These are phyloP conservation scores for Dipteronia sinensis DNA, from an alignment of 345 rosid species.

Conservation along the genomic window DNA sequence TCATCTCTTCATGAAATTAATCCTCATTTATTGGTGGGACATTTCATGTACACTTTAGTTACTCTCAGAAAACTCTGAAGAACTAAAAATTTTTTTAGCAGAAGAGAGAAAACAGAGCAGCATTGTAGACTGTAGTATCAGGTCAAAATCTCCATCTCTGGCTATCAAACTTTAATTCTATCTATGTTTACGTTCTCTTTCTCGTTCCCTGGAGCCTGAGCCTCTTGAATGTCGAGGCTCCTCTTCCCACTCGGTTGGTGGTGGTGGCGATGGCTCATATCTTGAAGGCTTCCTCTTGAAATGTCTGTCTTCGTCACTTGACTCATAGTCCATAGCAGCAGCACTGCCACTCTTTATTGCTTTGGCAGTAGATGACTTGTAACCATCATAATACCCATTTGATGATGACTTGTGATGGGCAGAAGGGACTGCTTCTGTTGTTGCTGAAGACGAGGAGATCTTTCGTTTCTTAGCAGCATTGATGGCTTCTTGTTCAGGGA, in stretches of 20 bases:
- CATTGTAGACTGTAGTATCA: not conserved
- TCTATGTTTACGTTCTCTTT: constrained; percentile 44
- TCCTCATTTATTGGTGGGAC: not conserved
- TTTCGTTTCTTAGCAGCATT: constrained; percentile 54
- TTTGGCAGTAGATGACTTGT: constrained; percentile 41
- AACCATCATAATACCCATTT: constrained; percentile 50
- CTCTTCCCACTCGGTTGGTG: constrained; percentile 42
- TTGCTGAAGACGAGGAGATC: constrained; percentile 41
- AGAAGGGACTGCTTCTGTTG: constrained; percentile 25
- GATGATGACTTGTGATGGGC: constrained; percentile 45
- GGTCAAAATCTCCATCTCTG: not conserved
- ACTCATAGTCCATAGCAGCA: constrained; percentile 62
- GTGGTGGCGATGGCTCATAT: constrained; percentile 69
- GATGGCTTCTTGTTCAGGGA: constrained; percentile 59
- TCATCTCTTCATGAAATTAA: not conserved
- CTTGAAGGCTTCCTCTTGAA: constrained; percentile 91
- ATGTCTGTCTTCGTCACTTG: constrained; percentile 90
- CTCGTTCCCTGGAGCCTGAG: constrained; percentile 36
- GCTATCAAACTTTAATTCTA: constrained; percentile 16
- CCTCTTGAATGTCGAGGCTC: constrained; percentile 39
- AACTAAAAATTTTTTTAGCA: not conserved
- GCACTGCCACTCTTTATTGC: constrained; percentile 33
- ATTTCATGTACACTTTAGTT: not conserved
- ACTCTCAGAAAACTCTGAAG: not conserved
- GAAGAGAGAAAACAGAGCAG: not conserved